These are phyloP conservation scores for Hortaea werneckii DNA, from an alignment of 2,329 filamentous ascomycete species.

Conservation along the genomic window DNA sequence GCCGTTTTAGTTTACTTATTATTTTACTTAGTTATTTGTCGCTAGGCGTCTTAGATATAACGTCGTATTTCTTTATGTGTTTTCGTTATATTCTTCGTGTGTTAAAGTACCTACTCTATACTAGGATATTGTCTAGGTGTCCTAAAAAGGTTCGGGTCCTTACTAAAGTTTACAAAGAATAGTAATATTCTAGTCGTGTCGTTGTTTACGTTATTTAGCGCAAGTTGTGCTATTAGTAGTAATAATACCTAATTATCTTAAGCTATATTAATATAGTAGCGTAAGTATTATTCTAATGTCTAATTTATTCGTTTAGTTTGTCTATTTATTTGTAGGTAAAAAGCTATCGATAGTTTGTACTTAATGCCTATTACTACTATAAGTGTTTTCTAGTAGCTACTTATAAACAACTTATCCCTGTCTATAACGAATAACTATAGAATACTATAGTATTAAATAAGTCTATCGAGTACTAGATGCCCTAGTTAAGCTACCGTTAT, in stretches of 20 bases:
- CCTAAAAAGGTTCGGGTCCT: background rate
- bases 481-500: background rate
- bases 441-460: background rate
- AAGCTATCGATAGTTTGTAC: background rate
- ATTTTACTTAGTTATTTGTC: too few relatives aligned
- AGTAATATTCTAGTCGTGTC: background rate
- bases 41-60: background rate
- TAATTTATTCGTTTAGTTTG: background rate
- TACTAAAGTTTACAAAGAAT: background rate
- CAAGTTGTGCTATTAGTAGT: background rate
- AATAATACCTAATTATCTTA: background rate
- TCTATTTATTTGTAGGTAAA: background rate
- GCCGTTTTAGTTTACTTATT: background rate
- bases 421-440: background rate
- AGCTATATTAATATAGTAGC: background rate
- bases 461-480: background rate
- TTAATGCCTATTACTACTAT: background rate
- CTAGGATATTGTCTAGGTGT: background rate
- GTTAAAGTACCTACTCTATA: background rate
- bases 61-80: background rate
- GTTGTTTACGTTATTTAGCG: background rate
- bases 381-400: background rate
- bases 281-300: background rate
- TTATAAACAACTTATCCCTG: background rate
- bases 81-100: background rate